Percentiles rank a stretch among this genome's conserved stretches.
Conservation (phyloP, 768 basidiomycete species). For the Lentinula sp. region DNA sequence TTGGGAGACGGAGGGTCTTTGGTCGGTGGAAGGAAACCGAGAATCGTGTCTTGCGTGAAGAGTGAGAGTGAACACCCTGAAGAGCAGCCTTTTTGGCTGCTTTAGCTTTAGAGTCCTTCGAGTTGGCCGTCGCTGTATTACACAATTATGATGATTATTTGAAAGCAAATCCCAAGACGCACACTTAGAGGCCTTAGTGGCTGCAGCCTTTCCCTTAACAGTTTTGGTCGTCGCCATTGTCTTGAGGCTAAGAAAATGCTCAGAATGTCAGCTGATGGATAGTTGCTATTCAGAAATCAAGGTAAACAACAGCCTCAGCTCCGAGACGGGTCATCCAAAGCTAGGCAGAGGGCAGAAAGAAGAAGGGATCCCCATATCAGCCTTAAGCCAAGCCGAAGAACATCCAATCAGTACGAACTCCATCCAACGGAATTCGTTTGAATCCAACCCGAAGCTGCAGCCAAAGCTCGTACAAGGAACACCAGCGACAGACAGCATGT, state of each 20-base stretch:
- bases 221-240: constrained; percentile 67
- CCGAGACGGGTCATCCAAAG: neutral
- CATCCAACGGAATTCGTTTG: neutral
- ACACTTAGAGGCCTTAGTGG: constrained; percentile 34
- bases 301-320: neutral
- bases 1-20: constrained; percentile 81
- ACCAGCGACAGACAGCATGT: too few species aligned
- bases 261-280: neutral
- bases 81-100: constrained; percentile 95
- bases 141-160: neutral
- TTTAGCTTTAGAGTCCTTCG: constrained; percentile 73
- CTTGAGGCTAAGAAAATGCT: constrained; percentile 1
- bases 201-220: constrained; percentile 55
- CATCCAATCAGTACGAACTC: neutral
- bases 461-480: neutral
- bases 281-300: neutral
- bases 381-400: neutral
- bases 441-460: neutral
- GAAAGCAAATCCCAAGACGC: constrained; percentile 1
- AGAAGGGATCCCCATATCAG: neutral
- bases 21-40: constrained; percentile 95
- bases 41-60: constrained; percentile 74
- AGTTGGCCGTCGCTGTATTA: constrained; percentile 21
- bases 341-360: neutral
- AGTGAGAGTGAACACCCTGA: constrained; percentile 75